Evolutionary conservation across 2,329 filamentous ascomycete genomes (phyloP), one percentile per base, ranked within the genome.

Genomic region (Epicoccum nigrum): DNA sequence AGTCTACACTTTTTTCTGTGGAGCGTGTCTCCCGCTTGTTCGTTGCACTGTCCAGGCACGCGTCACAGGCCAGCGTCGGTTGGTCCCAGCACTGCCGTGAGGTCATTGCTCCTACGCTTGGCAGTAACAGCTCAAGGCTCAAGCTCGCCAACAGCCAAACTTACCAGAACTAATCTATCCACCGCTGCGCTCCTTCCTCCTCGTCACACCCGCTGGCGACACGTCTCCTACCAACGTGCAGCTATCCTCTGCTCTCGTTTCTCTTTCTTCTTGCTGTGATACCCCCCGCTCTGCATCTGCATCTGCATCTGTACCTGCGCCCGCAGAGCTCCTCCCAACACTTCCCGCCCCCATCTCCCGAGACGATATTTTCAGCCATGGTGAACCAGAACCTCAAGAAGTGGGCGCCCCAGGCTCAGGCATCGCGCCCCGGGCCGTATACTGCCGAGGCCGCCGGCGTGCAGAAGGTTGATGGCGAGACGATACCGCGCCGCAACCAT

Each of bases 401-500:
- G 54, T 56, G 79, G 58, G 68, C 71, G 54, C 79, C 79, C 19
- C 77, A 79, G 69, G 77, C 79, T 44, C 74, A 72, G 65, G 60
- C 67, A 40, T 71, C 74, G 64, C 86, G 88, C 75, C 85, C 86
- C 73, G 83, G 86, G 27, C 90, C 90, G 12, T 93, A 87, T 78
- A 87, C 87, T 49, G 78, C 92, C 67, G 89, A 94, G 64, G 84
- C 82, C 9, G 78, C 88, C 13, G 88, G 86, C 64, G 84, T 79
- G 59, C 76, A 86, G 68, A 85, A 86, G 62, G 82, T 88, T 55
- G 80, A 87, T 5, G 91, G 91, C 77, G 91, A 96, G 79, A 93
- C 92, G 41, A 86, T 91, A 59, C 91, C 92, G 31, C 87, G 90
- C 63, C 84, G 91, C 52, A 86, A 95, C 71, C 80, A 84, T 47